These are phyloP conservation scores for Lupinus albus DNA, from an alignment of 306 rosid genomes.

Conservation along the genomic window DNA sequence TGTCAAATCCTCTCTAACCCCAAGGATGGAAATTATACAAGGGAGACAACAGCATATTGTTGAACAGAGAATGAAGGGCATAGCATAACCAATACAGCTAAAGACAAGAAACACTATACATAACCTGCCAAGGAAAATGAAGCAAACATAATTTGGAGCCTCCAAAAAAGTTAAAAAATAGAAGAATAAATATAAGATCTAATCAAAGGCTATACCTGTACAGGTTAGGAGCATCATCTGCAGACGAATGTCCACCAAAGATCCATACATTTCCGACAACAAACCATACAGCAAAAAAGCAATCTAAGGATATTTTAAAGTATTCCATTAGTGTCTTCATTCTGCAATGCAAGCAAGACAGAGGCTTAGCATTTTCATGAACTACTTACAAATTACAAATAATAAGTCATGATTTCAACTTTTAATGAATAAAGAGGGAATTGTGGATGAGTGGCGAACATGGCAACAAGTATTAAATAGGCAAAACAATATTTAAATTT, in stretches of 20 bases:
- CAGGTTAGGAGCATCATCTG: slow-evolving; percentile 78
- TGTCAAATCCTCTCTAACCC: slow-evolving; percentile 83
- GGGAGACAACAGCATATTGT: slow-evolving; percentile 99
- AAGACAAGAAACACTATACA: slow-evolving; percentile 92
- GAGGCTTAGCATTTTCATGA: slow-evolving; percentile 35
- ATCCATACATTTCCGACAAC: slow-evolving; percentile 98
- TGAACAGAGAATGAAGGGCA: slow-evolving; percentile 98
- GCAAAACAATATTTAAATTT: slow-evolving; percentile 22
- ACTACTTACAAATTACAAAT: slow-evolving; percentile 30
- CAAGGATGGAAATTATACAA: slow-evolving; percentile 91
- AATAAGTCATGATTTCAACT: background rate
- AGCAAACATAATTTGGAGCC: slow-evolving; percentile 33
- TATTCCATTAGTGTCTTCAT: slow-evolving; percentile 78
- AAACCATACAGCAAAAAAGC: slow-evolving; percentile 97
- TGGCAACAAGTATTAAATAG: slow-evolving; percentile 5
- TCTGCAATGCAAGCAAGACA: slow-evolving; percentile 52
- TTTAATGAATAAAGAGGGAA: background rate
- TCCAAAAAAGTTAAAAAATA: slow-evolving; percentile 4
- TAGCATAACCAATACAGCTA: slow-evolving; percentile 95
- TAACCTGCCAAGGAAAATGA: slow-evolving; percentile 65
- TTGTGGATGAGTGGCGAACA: background rate
- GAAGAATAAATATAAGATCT: slow-evolving; percentile 28
- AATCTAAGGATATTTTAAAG: slow-evolving; percentile 89
- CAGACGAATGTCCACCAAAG: slow-evolving; percentile 88
- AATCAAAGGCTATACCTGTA: slow-evolving; percentile 65